Percentiles rank a stretch among this genome's conserved stretches.
Conservation (phyloP, 1,284 basidiomycete species). For the Ceratobasidium sp. region DNA sequence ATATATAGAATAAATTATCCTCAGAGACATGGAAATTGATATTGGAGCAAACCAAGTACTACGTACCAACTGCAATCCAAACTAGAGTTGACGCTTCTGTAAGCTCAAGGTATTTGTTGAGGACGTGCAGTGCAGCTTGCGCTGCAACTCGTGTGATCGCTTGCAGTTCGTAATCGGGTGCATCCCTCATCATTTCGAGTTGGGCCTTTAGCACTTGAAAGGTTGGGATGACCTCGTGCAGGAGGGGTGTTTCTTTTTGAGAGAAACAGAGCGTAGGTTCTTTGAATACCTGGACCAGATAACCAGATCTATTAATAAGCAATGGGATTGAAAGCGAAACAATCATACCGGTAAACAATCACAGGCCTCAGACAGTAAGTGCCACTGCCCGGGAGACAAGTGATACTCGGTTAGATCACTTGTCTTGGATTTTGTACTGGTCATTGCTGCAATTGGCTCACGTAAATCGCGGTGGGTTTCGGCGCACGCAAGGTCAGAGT, state of each 20-base stretch:
- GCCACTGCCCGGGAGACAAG: not conserved
- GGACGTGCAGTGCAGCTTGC: not conserved
- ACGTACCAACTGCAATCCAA: constrained; percentile 11
- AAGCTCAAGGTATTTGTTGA: constrained; percentile 3
- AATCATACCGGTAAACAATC: constrained; percentile 1
- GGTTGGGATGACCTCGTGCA: not conserved
- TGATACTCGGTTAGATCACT: not conserved
- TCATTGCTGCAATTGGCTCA: not conserved
- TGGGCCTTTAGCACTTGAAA: not conserved
- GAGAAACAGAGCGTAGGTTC: constrained; percentile 3
- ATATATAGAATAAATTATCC: not conserved
- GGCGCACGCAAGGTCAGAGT: constrained; percentile 10
- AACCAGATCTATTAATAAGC: not conserved
- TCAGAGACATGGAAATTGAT: not conserved
- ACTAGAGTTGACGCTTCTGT: not conserved
- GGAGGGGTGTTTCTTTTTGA: not conserved
- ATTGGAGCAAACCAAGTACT: not conserved
- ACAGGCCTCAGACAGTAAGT: not conserved
- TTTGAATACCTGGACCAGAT: constrained; percentile 4
- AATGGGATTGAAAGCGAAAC: not conserved
- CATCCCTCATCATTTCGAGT: not conserved
- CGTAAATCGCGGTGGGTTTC: constrained; percentile 2
- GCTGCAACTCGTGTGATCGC: constrained; percentile 3
- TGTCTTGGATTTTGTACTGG: not conserved
- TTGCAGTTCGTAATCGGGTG: not conserved